Conservation (phyloP, 257 asterid species). For the Petunia axillaris region DNA sequence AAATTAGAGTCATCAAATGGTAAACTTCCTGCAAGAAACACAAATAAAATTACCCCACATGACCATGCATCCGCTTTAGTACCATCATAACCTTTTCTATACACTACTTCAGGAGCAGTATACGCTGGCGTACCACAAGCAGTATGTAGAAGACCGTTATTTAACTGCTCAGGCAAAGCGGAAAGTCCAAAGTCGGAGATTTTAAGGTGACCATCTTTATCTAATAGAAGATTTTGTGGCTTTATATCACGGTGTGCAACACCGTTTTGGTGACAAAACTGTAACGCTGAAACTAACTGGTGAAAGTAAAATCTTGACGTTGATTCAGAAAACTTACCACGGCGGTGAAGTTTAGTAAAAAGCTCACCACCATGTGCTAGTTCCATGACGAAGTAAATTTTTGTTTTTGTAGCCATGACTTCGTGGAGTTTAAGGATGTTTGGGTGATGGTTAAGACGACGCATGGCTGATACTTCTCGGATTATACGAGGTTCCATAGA, state of each 20-base stretch:
- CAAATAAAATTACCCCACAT: constrained; percentile 72
- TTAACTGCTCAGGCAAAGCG: constrained; percentile 71
- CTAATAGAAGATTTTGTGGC: constrained; percentile 87
- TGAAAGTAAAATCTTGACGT: constrained; percentile 60
- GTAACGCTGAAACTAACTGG: constrained; percentile 74
- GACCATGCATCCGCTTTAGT: constrained; percentile 97
- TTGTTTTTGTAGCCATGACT: constrained; percentile 79
- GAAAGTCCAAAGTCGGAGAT: constrained; percentile 92
- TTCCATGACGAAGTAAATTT: constrained; percentile 86
- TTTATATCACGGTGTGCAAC: constrained; percentile 90
- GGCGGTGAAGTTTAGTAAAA: constrained; percentile 53
- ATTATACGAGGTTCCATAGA: constrained; percentile 70
- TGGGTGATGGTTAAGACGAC: constrained; percentile 77
- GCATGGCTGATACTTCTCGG: constrained; percentile 90
- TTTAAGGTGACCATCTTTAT: constrained; percentile 55
- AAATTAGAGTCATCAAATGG: constrained; percentile 79
- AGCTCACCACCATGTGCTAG: constrained; percentile 91
- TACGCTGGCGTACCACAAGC: constrained; percentile 94
- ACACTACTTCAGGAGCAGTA: constrained; percentile 87
- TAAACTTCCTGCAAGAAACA: constrained; percentile 61
- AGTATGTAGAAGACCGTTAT: constrained; percentile 64
- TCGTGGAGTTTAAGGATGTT: constrained; percentile 79
- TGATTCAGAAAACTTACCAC: constrained; percentile 65
- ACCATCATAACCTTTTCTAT: constrained; percentile 75
- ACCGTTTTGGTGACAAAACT: constrained; percentile 78